Conservation (phyloP, 495 filamentous ascomycete genomes). For the Choiromyces venosus region DNA sequence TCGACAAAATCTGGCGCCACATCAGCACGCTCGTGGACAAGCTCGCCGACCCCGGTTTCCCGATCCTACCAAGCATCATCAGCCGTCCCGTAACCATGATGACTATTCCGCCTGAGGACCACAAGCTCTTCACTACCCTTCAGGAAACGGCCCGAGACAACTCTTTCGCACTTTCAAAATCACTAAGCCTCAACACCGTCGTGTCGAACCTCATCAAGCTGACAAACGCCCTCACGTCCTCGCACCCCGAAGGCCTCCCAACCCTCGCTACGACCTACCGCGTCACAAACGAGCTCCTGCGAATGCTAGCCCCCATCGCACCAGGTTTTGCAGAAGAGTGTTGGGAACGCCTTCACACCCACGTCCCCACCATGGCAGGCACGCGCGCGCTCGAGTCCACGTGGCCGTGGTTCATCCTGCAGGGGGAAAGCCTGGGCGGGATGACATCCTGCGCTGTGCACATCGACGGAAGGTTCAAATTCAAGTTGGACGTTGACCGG, state of each 20-base stretch:
- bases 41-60: constrained; percentile 21
- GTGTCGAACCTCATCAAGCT: constrained; percentile 75
- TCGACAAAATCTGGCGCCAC: constrained; percentile 48
- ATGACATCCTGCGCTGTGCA: constrained; percentile 56
- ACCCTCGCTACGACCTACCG: constrained; percentile 44
- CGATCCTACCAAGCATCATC: not conserved
- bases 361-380: constrained; percentile 3
- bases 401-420: constrained; percentile 27
- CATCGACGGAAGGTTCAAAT: constrained; percentile 68
- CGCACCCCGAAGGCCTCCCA: constrained; percentile 42
- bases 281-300: constrained; percentile 50
- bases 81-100: constrained; percentile 11
- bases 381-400: constrained; percentile 22
- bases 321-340: constrained; percentile 74
- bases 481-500: constrained; percentile 54
- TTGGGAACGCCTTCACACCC: constrained; percentile 57
- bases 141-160: not conserved
- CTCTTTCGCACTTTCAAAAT: not conserved
- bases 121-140: not conserved
- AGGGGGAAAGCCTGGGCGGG: constrained; percentile 16
- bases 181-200: constrained; percentile 68
- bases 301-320: constrained; percentile 69
- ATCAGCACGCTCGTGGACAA: constrained; percentile 1
- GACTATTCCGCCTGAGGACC: not conserved
- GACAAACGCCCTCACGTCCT: constrained; percentile 57